These are phyloP conservation scores for Leishmania tropica DNA, from an alignment of 208 protist genomes.

Conservation along the genomic window DNA sequence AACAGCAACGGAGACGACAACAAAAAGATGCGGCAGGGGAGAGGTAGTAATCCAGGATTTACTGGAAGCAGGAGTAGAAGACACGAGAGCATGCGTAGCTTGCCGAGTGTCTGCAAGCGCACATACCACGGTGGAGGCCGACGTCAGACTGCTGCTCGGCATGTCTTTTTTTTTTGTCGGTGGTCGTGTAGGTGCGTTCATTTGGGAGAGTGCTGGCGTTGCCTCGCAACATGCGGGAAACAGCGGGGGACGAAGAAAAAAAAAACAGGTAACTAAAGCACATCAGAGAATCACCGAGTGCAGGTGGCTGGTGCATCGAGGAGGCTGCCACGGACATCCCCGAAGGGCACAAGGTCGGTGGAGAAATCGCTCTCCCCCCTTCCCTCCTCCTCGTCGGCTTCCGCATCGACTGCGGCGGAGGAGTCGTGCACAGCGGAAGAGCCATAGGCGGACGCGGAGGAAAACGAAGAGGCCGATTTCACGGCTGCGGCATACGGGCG, in stretches of 20 bases:
- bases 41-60: not conserved
- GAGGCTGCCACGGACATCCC: conserved; percentile 9
- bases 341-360: conserved; percentile 31
- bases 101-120: not conserved
- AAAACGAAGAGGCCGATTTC: not conserved
- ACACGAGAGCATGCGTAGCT: not conserved
- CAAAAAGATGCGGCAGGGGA: not conserved
- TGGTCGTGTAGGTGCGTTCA: not conserved
- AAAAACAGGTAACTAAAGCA: not conserved
- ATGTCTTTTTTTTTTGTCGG: not conserved
- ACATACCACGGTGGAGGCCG: not conserved
- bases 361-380: conserved; percentile 20
- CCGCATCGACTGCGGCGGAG: not conserved
- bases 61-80: not conserved
- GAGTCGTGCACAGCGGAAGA: conserved; percentile 1
- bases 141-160: not conserved
- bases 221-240: not conserved
- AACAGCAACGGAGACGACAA: not conserved
- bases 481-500: not conserved
- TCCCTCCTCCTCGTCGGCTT: no score
- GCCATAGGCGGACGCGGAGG: not conserved
- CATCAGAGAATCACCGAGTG: not conserved
- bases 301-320: not conserved
- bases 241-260: not conserved
- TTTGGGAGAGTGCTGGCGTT: not conserved